Conservation (phyloP, 2,329 filamentous ascomycete species). For the Nemania diffusa region DNA sequence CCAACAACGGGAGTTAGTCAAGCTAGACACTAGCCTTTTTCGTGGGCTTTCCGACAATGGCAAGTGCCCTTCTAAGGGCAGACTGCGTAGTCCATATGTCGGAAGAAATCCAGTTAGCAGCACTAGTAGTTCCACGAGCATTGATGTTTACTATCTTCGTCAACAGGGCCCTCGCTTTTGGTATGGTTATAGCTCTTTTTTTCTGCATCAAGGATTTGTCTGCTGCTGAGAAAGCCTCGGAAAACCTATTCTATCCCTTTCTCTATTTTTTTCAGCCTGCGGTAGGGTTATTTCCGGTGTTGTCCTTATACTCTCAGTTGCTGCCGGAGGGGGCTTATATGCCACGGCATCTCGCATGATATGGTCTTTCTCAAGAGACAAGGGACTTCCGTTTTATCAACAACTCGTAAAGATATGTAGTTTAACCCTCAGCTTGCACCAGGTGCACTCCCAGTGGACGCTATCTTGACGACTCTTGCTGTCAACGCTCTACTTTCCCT, state of each 20-base stretch:
- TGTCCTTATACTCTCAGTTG: not conserved
- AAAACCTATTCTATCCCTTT: not conserved
- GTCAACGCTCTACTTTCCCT: not conserved
- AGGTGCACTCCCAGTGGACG: not conserved
- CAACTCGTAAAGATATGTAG: not conserved
- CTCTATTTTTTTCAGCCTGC: not conserved
- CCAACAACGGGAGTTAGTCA: conserved; percentile 57
- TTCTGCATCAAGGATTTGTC: conserved; percentile 33
- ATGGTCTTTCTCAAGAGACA: conserved; percentile 45
- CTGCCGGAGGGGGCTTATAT: conserved; percentile 33
- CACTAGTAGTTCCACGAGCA: conserved; percentile 35
- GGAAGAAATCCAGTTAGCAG: conserved; percentile 38
- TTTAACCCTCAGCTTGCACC: not conserved
- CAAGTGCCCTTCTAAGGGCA: conserved; percentile 31
- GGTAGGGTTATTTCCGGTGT: not conserved
- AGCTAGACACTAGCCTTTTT: conserved; percentile 56
- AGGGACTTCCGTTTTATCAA: conserved; percentile 28
- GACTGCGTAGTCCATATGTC: conserved; percentile 43
- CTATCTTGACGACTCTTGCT: not conserved
- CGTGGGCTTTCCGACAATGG: conserved; percentile 30
- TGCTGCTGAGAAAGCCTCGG: not conserved
- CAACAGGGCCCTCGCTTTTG: conserved; percentile 38
- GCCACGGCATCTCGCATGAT: conserved; percentile 40
- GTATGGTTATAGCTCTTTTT: conserved; percentile 36
- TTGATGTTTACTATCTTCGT: conserved; percentile 40